Evolutionary conservation across 2,329 filamentous ascomycete genomes (phyloP).

Genomic region (Fulvia fulva): DNA sequence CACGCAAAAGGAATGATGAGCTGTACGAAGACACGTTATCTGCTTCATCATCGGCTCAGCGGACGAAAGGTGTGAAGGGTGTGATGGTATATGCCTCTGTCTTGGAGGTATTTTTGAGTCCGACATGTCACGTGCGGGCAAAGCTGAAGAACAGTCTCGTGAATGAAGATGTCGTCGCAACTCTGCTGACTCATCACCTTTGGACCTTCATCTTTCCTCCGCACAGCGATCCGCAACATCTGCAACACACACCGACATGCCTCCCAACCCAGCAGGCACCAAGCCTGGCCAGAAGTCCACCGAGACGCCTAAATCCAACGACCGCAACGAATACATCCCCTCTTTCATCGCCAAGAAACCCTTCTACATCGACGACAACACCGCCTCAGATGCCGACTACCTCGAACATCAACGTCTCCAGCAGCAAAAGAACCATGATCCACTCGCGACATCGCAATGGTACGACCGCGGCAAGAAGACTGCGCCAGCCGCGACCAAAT

Average conservation of each 20-base stretch:
- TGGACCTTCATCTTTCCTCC: slow-evolving; percentile 1
- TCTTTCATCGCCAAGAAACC: slow-evolving; percentile 97
- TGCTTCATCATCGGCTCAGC: slow-evolving; percentile 5
- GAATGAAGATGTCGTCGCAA: neutral
- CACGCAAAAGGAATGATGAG: neutral
- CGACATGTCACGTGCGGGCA: too few relatives aligned
- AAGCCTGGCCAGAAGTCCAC: slow-evolving; percentile 62
- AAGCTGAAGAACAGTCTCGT: neutral
- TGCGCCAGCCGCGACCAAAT: slow-evolving; percentile 87
- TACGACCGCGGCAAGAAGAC: slow-evolving; percentile 80
- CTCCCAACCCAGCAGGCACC: slow-evolving; percentile 48
- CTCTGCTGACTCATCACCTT: neutral
- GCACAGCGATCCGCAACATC: neutral
- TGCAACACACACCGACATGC: slow-evolving; percentile 27
- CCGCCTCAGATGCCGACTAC: slow-evolving; percentile 71
- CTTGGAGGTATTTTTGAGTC: too few relatives aligned
- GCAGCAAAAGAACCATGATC: slow-evolving; percentile 58
- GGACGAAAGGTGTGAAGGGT: neutral
- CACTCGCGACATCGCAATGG: slow-evolving; percentile 70
- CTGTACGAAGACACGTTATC: neutral
- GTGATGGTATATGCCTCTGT: too few relatives aligned
- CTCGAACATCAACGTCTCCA: slow-evolving; percentile 92
- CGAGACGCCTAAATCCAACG: slow-evolving; percentile 64
- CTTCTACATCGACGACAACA: slow-evolving; percentile 84
- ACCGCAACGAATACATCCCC: slow-evolving; percentile 97